Percentiles rank a stretch among this genome's conserved stretches.
Conservation (phyloP, 2,329 filamentous ascomycete species). For the Dactylellina sp. region DNA sequence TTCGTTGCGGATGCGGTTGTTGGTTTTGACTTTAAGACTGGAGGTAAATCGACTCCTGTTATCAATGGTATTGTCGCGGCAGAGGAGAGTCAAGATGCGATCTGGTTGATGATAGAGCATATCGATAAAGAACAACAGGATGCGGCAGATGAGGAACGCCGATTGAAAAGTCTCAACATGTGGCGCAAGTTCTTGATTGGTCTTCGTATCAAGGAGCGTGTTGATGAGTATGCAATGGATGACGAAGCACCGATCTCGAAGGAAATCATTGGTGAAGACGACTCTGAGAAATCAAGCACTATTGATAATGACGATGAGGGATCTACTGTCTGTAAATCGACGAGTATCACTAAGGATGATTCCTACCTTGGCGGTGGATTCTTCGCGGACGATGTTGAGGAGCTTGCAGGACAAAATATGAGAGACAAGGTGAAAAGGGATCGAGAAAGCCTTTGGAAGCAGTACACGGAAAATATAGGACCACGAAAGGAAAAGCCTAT, state of each 20-base stretch:
- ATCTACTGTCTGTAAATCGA: slow-evolving; percentile 62
- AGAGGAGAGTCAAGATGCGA: slow-evolving; percentile 70
- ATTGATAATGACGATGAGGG: slow-evolving; percentile 67
- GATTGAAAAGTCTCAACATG: slow-evolving; percentile 63
- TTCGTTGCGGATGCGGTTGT: slow-evolving; percentile 85
- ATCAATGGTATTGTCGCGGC: slow-evolving; percentile 82
- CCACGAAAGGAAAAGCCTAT: slow-evolving; percentile 1
- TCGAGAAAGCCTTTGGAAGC: slow-evolving; percentile 20
- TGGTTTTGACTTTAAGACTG: slow-evolving; percentile 83
- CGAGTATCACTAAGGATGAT: slow-evolving; percentile 58
- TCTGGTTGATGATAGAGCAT: slow-evolving; percentile 63
- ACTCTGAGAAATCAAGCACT: background rate
- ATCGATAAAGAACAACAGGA: slow-evolving; percentile 48
- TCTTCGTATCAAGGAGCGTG: slow-evolving; percentile 77
- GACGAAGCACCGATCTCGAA: slow-evolving; percentile 32
- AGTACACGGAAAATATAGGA: background rate
- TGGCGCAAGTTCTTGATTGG: slow-evolving; percentile 74
- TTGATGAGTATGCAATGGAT: slow-evolving; percentile 69
- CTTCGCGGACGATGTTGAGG: slow-evolving; percentile 42
- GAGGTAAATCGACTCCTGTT: slow-evolving; percentile 85
- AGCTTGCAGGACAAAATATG: slow-evolving; percentile 24
- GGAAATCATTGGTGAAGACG: background rate
- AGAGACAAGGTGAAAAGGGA: slow-evolving; percentile 4
- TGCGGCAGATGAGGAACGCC: slow-evolving; percentile 31
- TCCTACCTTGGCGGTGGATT: slow-evolving; percentile 35